phyloP scores from a whole-genome alignment of 2,329 filamentous ascomycete genomes.

The Penicillium crustosum region DNA sequence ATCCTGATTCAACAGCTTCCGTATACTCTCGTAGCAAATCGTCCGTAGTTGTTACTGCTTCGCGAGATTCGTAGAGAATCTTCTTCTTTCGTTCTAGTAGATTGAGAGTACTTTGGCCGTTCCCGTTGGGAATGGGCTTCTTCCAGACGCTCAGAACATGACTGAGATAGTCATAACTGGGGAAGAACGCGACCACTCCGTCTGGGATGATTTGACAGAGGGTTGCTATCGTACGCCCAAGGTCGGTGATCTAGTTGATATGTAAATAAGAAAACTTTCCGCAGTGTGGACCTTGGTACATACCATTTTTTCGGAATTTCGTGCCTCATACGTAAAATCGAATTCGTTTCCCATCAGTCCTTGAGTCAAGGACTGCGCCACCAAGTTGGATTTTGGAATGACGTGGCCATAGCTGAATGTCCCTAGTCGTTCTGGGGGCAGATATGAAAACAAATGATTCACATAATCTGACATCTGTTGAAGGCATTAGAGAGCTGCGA shows the following conservation, averaged over 20 bases:
- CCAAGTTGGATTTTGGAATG: conserved; percentile 77
- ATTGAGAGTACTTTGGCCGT: conserved; percentile 30
- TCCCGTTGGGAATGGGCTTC: conserved; percentile 32
- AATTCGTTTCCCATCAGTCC: conserved; percentile 57
- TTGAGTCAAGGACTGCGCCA: conserved; percentile 68
- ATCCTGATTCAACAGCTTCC: conserved; percentile 59
- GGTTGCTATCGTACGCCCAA: conserved; percentile 71
- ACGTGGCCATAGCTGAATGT: conserved; percentile 94
- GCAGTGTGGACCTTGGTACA: conserved; percentile 6
- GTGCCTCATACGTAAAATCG: conserved; percentile 83
- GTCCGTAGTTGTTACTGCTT: conserved; percentile 53
- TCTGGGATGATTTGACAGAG: conserved; percentile 76
- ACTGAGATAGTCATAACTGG: conserved; percentile 87
- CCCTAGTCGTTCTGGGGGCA: conserved; percentile 62
- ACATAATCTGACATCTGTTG: conserved; percentile 77
- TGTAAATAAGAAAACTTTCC: conserved; percentile 5
- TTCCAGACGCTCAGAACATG: conserved; percentile 68
- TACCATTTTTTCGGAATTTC: conserved; percentile 66
- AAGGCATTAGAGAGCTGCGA: conserved; percentile 12
- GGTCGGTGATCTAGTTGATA: conserved; percentile 57
- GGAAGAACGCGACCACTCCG: conserved; percentile 92
- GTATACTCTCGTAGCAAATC: conserved; percentile 73
- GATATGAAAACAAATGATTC: conserved; percentile 77
- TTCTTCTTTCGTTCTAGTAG: conserved; percentile 36
- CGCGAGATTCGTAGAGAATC: conserved; percentile 57